Base-by-base conservation (phyloP, 1,284 basidiomycete species). In the Austroboletus olivaceoglutinosus region DNA sequence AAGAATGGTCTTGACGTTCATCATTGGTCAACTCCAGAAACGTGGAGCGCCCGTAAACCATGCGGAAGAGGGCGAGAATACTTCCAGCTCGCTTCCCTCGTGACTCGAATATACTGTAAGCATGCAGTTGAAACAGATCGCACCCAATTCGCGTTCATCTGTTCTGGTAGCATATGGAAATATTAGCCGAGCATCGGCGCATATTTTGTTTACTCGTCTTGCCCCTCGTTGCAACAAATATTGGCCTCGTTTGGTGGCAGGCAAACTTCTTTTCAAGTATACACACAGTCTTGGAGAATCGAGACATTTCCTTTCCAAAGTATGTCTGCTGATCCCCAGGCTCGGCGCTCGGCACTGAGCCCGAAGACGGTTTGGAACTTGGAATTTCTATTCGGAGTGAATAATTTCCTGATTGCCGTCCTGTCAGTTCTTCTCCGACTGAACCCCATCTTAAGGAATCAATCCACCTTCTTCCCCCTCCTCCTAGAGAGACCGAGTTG, bases 41-140 rank as follows among this genome's bases (percentile, higher is more conserved):
- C 7, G 5, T 33, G 29, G 50, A 19, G 37, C 34, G 15, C 33
- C n/a, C n/a, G 23, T 57, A 94, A 93, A 97, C 62, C 93, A 97
- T 66, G 95, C 96, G 93, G 94, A 98, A 66, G 89, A 93, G 51
- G 93, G 96, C 66, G 93, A 96, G 56, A 78, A 81, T 41, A 78
- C 78, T 6, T 76, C 83, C 2, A 82, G 79, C 57, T 72, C 82
- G 1, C 78, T 89, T 36, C 94, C 94, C 11, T 86, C 85, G 40
- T 97, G 94, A 59, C 80, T 94, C 37, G 92, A 95, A 75, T 93
- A 89, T 52, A 69, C 71, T 50, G 76, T 77, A 31, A 51, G 73
- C 69, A 53, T 44, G 1, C 34, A 27, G 25, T 19, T 10, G 1
- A 13, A n/a, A 25, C 15, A 15, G 3, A 19, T 21, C 27, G 27